Percentiles rank a stretch among this genome's conserved stretches.
These are phyloP conservation scores for Thelonectria discophora DNA, from an alignment of 2,329 filamentous ascomycete genomes.

Conservation along the genomic window DNA sequence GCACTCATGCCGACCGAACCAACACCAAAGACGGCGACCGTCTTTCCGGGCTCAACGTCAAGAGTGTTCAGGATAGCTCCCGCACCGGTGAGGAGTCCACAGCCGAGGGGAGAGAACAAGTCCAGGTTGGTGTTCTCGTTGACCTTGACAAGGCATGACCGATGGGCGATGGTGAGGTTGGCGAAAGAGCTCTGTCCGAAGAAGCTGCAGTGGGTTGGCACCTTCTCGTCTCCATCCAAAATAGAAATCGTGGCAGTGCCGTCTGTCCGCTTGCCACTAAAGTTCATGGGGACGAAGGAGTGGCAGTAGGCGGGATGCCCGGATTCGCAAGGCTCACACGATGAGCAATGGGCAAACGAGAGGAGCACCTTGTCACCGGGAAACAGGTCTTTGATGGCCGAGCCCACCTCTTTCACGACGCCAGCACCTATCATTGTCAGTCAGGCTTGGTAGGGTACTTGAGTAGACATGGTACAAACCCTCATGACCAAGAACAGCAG, in stretches of 20 bases:
- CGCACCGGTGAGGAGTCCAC: conserved; percentile 49
- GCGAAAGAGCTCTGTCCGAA: conserved; percentile 50
- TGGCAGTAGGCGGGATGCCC: conserved; percentile 22
- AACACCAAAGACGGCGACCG: conserved; percentile 43
- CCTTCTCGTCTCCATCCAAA: background rate
- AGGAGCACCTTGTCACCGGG: conserved; percentile 20
- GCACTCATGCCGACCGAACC: conserved; percentile 21
- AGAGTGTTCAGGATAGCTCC: conserved; percentile 47
- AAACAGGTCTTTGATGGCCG: conserved; percentile 7
- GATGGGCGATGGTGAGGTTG: conserved; percentile 42
- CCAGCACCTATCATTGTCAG: conserved; percentile 12
- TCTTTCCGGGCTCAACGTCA: conserved; percentile 36
- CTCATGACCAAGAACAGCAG: conserved; percentile 21
- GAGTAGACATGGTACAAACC: background rate
- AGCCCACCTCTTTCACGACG: conserved; percentile 15
- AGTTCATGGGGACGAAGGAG: conserved; percentile 20
- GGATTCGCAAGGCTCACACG: conserved; percentile 15
- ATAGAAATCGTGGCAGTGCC: conserved; percentile 5
- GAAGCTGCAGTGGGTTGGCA: conserved; percentile 36
- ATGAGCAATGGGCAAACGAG: conserved; percentile 17
- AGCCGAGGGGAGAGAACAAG: conserved; percentile 47
- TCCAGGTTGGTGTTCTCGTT: conserved; percentile 38
- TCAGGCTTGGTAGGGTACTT: no score
- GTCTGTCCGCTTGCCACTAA: conserved; percentile 7
- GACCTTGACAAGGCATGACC: conserved; percentile 44